phyloP scores from a whole-genome alignment of 202 grass and related monocot genomes.

The Elaeis oleifera region DNA sequence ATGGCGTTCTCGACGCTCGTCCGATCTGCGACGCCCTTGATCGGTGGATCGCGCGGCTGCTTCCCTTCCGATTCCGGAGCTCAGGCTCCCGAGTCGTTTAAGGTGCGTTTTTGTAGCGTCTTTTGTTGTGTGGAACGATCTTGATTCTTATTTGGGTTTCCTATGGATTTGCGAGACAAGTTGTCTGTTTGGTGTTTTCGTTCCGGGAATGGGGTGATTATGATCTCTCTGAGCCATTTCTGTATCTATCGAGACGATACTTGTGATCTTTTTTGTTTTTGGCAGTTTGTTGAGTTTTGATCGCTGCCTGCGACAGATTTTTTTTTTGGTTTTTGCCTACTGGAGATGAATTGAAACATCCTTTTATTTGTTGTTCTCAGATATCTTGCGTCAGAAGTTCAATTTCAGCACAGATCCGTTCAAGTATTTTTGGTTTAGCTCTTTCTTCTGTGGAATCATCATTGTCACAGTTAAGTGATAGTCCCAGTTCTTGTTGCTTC shows the following conservation, averaged over 20 bases:
- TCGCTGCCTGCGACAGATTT: no score
- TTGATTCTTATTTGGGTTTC: not conserved
- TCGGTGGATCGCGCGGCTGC: constrained; percentile 38
- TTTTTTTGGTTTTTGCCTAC: no score
- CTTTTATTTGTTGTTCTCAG: constrained; percentile 1
- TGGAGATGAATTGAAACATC: not conserved
- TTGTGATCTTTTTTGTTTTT: no score
- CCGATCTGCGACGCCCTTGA: constrained; percentile 26
- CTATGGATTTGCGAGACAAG: not conserved
- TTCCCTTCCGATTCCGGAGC: not conserved
- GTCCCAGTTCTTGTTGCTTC: not conserved
- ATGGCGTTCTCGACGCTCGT: constrained; percentile 57
- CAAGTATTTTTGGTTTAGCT: constrained; percentile 7
- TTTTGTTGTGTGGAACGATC: not conserved
- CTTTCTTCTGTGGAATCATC: not conserved
- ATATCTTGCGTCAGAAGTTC: not conserved
- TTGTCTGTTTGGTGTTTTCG: no score
- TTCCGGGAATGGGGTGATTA: no score
- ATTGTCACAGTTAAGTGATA: constrained; percentile 15
- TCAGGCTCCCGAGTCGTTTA: constrained; percentile 12
- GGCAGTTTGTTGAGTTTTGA: no score
- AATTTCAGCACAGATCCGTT: not conserved
- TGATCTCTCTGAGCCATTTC: no score
- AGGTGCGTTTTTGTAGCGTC: no score
- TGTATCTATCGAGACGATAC: no score